Base-by-base conservation (phyloP, 2,329 filamentous ascomycete species). In the Ophiostoma himal-ulmi region DNA sequence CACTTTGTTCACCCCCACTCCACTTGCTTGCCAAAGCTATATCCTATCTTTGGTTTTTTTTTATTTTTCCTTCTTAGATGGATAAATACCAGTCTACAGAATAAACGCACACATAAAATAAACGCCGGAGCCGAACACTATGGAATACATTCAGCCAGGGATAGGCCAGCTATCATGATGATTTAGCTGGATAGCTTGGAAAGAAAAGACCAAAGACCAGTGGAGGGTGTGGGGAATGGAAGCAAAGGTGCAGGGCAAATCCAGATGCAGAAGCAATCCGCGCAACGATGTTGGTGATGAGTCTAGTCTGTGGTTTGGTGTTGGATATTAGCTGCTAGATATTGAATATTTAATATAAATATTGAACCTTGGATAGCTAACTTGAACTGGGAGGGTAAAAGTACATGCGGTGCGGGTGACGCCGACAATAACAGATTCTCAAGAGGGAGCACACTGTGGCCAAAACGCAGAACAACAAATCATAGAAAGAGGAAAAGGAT, bases 191-290 rank as follows among this genome's bases (percentile, higher is more conserved):
- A 44, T 14, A 13, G 13, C 41, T 44, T 20, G n/a, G 44, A 48
- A 26, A 57, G 22, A 57, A 57, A 26, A 57, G n/a, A 54, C 48
- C 20, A 26, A 22, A 26, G 22, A 57, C n/a, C 52, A 10, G 13
- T 34, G 26, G 57, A 62, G 44, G 44, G 44, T 14, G 57, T 62
- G 57, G 57, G 13, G 57, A 62, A 34, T 22, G 8, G 20, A 54
- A 13, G 13, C 57, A 26, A 62, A 34, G 5, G 57, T 34, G 13
- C 44, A 57, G 52, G 26, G 3, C 54, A 62, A 34, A 20, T 62
- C 57, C 57, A 62, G 34, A 62, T 34, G 5, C 11, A 62, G 57
- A 62, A 62, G 57, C 57, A 62, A 62, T 62, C 57, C 14, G 57
- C 57, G 57, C 57, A 62, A 34, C 14, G 52, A 57, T 57, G 26